Evolutionary conservation across 257 asterid genomes (phyloP), one percentile per base, ranked within the genome.

Genomic region (Penstemon eatonii): DNA sequence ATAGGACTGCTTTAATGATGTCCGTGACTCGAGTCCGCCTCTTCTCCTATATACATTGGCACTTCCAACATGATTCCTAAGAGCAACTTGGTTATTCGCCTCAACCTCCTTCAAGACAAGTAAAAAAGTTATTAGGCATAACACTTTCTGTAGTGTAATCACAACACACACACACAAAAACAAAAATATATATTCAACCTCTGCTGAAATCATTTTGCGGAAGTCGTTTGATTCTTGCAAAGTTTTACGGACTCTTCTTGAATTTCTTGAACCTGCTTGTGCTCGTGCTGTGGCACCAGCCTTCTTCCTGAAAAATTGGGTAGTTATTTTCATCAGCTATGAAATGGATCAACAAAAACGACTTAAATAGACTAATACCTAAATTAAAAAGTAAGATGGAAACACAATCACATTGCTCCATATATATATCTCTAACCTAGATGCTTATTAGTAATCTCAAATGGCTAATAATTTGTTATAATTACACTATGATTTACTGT

Each of bases 211-310:
- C 65, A 76, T 80, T 70, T 67, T 83, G 49, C 72, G 69, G 75
- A 78, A 85, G 37, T 64, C 88, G 70, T 59, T 85, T 36, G 92
- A 75, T 75, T 85, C 96, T 60, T 79, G 97, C 63, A 75, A 57
- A 52, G 73, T 53, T 70, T 73, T 86, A 18, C 83, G 94, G 60
- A 61, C 59, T 75, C 82, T 85, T 69, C 92, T 87, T 50, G 86
- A 58, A 70, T 86, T 81, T 71, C 84, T 86, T 37, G 89, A 62
- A 19, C 68, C 79, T 50, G 69, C 80, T 47, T 82, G 78, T n/a
- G 70, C 78, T 59, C 75, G 62, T 43, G 73, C 73, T 10, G 71
- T 46, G 61, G 78, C 66, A 18, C 82, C 86, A 10, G 79, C 57
- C 75, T 67, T 82, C 79, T 81, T 87, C 80, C 95, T 93, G 90